phyloP scores from a whole-genome alignment of 352 stramenopile species.

The Phytophthora palmivora region DNA sequence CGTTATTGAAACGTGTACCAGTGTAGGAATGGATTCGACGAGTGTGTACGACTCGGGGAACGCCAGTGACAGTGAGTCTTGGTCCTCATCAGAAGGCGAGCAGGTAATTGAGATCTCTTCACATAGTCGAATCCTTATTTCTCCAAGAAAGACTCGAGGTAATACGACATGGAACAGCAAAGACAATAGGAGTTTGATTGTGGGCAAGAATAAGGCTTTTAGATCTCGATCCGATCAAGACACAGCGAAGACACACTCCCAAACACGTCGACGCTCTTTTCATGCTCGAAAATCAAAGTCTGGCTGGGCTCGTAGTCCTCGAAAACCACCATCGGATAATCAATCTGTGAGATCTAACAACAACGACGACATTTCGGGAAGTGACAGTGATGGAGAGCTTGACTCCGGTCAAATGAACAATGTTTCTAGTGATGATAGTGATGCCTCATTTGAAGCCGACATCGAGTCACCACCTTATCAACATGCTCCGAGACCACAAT shows the following conservation, averaged over 20 bases:
- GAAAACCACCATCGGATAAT: slow-evolving; percentile 3
- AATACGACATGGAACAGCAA: slow-evolving; percentile 21
- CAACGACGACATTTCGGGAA: slow-evolving; percentile 9
- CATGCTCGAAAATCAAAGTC: slow-evolving; percentile 10
- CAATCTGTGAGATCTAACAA: slow-evolving; percentile 22
- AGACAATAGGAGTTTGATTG: background rate
- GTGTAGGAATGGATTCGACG: slow-evolving; percentile 30
- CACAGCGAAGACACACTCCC: background rate
- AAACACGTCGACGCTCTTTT: slow-evolving; percentile 1
- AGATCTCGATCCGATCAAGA: slow-evolving; percentile 5
- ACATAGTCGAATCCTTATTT: slow-evolving; percentile 70
- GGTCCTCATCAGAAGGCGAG: slow-evolving; percentile 37
- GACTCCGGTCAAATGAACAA: slow-evolving; percentile 10
- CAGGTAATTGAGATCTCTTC: slow-evolving; percentile 69
- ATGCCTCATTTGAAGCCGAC: slow-evolving; percentile 12
- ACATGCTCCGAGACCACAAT: slow-evolving; percentile 8
- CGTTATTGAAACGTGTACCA: slow-evolving; percentile 22
- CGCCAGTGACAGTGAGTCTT: slow-evolving; percentile 23
- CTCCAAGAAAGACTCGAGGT: slow-evolving; percentile 39
- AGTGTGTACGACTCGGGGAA: slow-evolving; percentile 21
- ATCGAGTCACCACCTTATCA: slow-evolving; percentile 3
- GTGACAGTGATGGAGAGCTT: slow-evolving; percentile 20
- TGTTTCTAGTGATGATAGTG: slow-evolving; percentile 13
- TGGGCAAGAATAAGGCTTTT: slow-evolving; percentile 2
- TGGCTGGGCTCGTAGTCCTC: slow-evolving; percentile 4